Evolutionary conservation across 352 stramenopile species (phyloP).

Genomic region (Phytophthora brassicae): DNA sequence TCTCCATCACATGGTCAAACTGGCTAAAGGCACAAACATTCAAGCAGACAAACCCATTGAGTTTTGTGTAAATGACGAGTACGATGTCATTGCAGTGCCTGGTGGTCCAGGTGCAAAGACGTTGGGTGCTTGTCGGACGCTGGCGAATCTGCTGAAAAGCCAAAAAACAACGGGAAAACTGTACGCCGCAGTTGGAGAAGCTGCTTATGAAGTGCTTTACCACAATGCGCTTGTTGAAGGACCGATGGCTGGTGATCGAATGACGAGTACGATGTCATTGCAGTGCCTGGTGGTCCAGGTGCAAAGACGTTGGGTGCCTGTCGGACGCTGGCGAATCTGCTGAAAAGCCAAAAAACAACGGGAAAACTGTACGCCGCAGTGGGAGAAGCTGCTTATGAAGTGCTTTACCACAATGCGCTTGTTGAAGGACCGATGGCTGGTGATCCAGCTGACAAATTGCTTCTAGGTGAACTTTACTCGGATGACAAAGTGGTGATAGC

Average conservation of each 20-base stretch:
- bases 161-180: constrained; percentile 54
- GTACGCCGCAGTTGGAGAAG: constrained; percentile 59
- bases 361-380: constrained; percentile 57
- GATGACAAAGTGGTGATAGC: constrained; percentile 55
- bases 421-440: constrained; percentile 50
- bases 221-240: constrained; percentile 54
- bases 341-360: constrained; percentile 54
- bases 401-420: constrained; percentile 57
- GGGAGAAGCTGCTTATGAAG: constrained; percentile 51
- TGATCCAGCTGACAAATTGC: constrained; percentile 34
- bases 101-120: constrained; percentile 54
- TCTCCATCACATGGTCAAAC: constrained; percentile 55
- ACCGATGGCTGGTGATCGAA: no score
- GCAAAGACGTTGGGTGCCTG: constrained; percentile 52
- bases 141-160: constrained; percentile 50
- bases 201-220: constrained; percentile 53
- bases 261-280: constrained; percentile 62
- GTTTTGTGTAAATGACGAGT: constrained; percentile 57
- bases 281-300: constrained; percentile 59
- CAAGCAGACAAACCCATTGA: constrained; percentile 68
- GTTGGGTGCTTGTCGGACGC: constrained; percentile 41
- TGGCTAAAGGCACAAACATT: constrained; percentile 53
- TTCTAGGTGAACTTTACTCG: constrained; percentile 52
- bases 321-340: constrained; percentile 39
- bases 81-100: constrained; percentile 66